Evolutionary conservation across 768 basidiomycete species (phyloP).

Genomic region (Leccinum variicolor): DNA sequence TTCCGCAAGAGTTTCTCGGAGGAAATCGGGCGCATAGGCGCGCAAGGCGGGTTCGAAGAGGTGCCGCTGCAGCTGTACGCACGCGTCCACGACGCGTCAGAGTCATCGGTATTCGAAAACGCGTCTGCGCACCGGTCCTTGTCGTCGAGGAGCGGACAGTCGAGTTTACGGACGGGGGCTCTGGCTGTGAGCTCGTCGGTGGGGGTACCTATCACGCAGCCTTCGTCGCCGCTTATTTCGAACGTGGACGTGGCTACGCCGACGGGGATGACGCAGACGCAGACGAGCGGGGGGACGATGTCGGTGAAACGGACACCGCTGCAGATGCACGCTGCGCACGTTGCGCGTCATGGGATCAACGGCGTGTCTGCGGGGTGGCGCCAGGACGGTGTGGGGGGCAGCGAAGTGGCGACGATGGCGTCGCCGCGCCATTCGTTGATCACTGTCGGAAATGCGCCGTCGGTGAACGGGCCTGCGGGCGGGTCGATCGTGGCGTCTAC

Average conservation of each 20-base stretch:
- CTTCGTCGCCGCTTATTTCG: constrained; percentile 34
- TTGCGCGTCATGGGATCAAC: constrained; percentile 79
- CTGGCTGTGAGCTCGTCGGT: constrained; percentile 48
- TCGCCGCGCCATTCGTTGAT: constrained; percentile 77
- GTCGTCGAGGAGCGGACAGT: constrained; percentile 47
- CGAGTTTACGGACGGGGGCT: constrained; percentile 22
- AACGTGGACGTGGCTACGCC: background rate
- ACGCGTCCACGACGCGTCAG: constrained; percentile 40
- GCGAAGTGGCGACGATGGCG: constrained; percentile 38
- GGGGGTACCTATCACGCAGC: constrained; percentile 39
- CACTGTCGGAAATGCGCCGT: constrained; percentile 56
- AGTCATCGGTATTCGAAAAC: constrained; percentile 43
- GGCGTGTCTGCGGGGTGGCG: constrained; percentile 77
- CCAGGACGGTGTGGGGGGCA: constrained; percentile 41
- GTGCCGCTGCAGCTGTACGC: constrained; percentile 37
- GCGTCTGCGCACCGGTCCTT: constrained; percentile 45
- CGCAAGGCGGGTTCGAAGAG: constrained; percentile 54
- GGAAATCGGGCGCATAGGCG: constrained; percentile 69
- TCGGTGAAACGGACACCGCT: constrained; percentile 65
- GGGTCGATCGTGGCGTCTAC: constrained; percentile 63
- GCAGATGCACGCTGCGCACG: constrained; percentile 76
- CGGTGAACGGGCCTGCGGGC: constrained; percentile 38
- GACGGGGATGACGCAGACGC: background rate
- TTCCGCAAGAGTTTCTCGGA: constrained; percentile 84
- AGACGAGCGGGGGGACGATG: constrained; percentile 17